These are phyloP conservation scores for Thecaphora thlaspeos DNA, from an alignment of 1,284 basidiomycete genomes.

Conservation along the genomic window DNA sequence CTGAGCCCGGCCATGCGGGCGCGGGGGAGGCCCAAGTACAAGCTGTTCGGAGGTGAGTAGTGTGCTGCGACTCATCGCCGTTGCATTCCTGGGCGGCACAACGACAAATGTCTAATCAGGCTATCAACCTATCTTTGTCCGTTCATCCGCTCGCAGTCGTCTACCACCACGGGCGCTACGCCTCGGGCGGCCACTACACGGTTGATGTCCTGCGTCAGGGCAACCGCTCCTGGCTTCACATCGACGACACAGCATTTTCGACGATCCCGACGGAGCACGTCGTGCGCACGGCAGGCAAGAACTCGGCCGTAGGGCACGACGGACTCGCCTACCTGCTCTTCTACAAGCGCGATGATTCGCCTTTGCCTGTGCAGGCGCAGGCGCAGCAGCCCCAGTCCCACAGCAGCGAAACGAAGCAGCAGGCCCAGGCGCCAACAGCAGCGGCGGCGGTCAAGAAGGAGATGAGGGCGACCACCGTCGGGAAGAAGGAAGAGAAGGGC, in stretches of 20 bases:
- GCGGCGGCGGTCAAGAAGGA: too few relatives aligned
- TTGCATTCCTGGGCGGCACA: too few relatives aligned
- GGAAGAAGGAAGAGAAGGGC: too few relatives aligned
- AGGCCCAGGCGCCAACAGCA: too few relatives aligned
- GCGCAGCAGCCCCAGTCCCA: too few relatives aligned
- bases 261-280: slow-evolving; percentile 76
- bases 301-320: slow-evolving; percentile 29
- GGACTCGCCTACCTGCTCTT: slow-evolving; percentile 80
- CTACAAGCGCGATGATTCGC: slow-evolving; percentile 67
- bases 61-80: too few relatives aligned
- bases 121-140: too few relatives aligned
- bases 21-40: slow-evolving; percentile 67
- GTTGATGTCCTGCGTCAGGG: slow-evolving; percentile 82
- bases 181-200: slow-evolving; percentile 93
- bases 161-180: slow-evolving; percentile 89
- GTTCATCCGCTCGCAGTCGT: slow-evolving; percentile 73
- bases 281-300: slow-evolving; percentile 62
- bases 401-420: too few relatives aligned
- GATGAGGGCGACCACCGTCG: too few relatives aligned
- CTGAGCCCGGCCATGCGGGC: slow-evolving; percentile 35
- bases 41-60: slow-evolving; percentile 77
- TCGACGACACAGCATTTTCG: slow-evolving; percentile 74
- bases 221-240: slow-evolving; percentile 76
- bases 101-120: too few relatives aligned
- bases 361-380: too few relatives aligned